Evolutionary conservation across 2,329 filamentous ascomycete species (phyloP), one percentile per base, ranked within the genome.

Genomic region (Sordariomycetes sp.): DNA sequence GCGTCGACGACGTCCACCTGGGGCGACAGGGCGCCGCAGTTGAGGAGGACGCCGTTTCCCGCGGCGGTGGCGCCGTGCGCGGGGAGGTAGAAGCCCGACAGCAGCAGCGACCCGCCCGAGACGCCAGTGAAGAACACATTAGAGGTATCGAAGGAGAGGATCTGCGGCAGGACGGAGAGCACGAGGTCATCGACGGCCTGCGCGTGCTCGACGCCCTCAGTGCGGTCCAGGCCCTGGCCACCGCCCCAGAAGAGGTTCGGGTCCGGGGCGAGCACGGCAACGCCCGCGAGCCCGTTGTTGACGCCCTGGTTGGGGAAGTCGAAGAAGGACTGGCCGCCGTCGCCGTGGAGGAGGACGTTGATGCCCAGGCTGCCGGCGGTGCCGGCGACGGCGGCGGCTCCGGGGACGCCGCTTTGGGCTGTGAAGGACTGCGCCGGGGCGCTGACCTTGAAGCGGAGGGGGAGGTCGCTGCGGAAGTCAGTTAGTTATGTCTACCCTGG

Each of bases 101-200:
- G 74, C 35, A 81, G 68, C 22, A 84, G 71, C 3, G 73, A 71
- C 20, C 81, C 81, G 25, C 81, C 81, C 4, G 74, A 78, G 0
- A 83, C 80, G 18, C 81, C 80, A 0, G 79, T 83, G 69, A 83
- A 83, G 64, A 77, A 79, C 54, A 83, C 76, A 50, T 78, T 73
- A 43, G 69, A 70, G 25, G 67, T 63, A 66, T 84, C 74, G 60
- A 83, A 82, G 2, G 79, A 75, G 7, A 83, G 74, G 52, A 80
- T 70, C 59, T 79, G 71, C 4, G 80, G 76, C 11, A 83, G 71
- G 28, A 77, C 74, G 3, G 70, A 93, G 51, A 73, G 69, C 57
- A 83, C 70, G 25, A 82, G 73, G 61, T 79, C 76, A 60, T 76
- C 75, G 51, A 83, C 79, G 32, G 79, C 79, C 60, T 79, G 76